Evolutionary conservation across 2,329 filamentous ascomycete genomes (phyloP), one percentile per base, ranked within the genome.

Genomic region (Nemania sp.): DNA sequence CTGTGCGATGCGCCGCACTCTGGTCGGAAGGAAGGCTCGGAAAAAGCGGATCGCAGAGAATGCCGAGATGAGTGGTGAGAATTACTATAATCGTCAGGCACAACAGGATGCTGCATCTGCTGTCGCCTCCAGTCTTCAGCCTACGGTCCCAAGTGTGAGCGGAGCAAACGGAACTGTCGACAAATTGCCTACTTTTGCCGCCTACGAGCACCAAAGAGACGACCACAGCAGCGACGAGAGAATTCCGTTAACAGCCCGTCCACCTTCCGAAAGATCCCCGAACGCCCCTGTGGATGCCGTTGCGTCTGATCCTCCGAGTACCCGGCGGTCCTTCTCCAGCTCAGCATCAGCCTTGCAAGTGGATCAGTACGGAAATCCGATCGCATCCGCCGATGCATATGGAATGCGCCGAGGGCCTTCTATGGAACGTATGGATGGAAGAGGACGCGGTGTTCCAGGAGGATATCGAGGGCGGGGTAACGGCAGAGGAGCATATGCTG

Each of bases 1-100:
- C 7, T 99, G 92, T 70, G 91, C 91, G 19, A 97, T 97, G 91
- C 88, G 94, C 60, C 86, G 93, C 56, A 95, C 92, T 2, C 77
- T 97, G 52, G 90, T 97, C 57, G 90, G 90, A 71, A 84, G 93
- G 64, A 97, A 97, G 75, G 90, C 92, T n/a, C 83, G 92, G 58
- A 92, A 94, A 79, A 90, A 87, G 77, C 84, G 91, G 40, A 95
- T 97, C 68, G 91, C 86, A 2, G 89, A 95, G 71, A 96, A 97
- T 69, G 90, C 92, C 6, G 92, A 97, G 70, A 97, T 97, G 92
- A 97, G 90, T 69, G 93, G 93, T 23, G 86, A 94, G 66, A 94
- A 92, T 68, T 97, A 88, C 70, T 97, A 95, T 73, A 88, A 86
- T 65, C 81, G 86, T 54, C 83, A 88, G 71, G 80, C 76, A 31